Evolutionary conservation across 2,329 filamentous ascomycete species (phyloP), one percentile per base, ranked within the genome.

Genomic region (Fusarium incarnatum): DNA sequence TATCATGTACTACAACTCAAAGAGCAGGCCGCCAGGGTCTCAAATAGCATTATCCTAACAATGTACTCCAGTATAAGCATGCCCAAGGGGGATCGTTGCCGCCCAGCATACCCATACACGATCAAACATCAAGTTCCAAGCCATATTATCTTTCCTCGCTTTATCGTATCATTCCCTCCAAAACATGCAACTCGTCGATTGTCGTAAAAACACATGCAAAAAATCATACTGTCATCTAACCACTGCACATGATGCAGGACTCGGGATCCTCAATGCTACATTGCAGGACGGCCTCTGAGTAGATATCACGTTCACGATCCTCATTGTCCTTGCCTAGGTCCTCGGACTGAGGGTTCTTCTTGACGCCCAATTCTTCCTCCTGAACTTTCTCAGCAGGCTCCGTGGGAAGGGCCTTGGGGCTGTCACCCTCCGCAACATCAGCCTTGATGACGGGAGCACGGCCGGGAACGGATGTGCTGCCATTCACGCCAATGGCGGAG

Each of bases 261-360:
- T 99, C 96, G 74, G 92, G 94, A 85, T 98, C 98, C 79, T 98
- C 94, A 81, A 99, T 98, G 83, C 94, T 98, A 91, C 96, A 99
- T 76, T 91, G 89, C 79, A 99, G 85, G 18, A 93, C 94, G 62
- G 94, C 93, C 74, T 98, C 93, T 1, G 95, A 95, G 81, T 97
- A 99, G 75, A 99, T 99, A 79, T 99, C 95, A 53, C 89, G 89
- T 80, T 98, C 94, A 13, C 92, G 88, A 72, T 91, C 90, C 70
- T 91, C 88, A 76, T 87, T 94, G 68, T 91, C 88, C 25, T 88
- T 86, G 61, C 91, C 87, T 47, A 86, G 86, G 75, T 97, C 94
- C 78, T 97, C 94, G 4, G 88, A 87, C 80, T 95, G 91, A 22
- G 78, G 74, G 27, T 80, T 79, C 79, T 84, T 87, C 79, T 84